Evolutionary conservation across 2,329 filamentous ascomycete species (phyloP).

Genomic region (Paraconiothyrium brasiliense): DNA sequence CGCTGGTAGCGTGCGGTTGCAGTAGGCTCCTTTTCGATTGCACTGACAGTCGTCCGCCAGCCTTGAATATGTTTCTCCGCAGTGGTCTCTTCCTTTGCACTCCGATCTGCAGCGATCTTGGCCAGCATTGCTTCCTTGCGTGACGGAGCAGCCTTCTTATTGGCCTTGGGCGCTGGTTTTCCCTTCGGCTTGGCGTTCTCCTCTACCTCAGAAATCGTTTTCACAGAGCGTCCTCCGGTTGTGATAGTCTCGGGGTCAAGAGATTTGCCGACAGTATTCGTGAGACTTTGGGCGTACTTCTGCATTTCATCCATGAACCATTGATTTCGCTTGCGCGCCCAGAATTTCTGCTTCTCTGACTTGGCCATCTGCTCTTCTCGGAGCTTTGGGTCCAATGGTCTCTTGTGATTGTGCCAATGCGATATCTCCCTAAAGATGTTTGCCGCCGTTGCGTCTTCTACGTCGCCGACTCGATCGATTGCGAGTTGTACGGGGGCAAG

Average conservation of each 20-base stretch:
- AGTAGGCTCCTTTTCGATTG: constrained; percentile 58
- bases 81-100: constrained; percentile 53
- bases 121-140: constrained; percentile 57
- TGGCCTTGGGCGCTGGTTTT: constrained; percentile 24
- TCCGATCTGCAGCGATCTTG: constrained; percentile 53
- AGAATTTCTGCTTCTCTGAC: constrained; percentile 48
- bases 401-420: constrained; percentile 72
- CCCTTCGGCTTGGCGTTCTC: constrained; percentile 36
- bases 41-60: constrained; percentile 58
- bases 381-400: constrained; percentile 56
- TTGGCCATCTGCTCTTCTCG: constrained; percentile 37
- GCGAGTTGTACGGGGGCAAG: constrained; percentile 55
- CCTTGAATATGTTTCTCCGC: constrained; percentile 54
- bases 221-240: constrained; percentile 44
- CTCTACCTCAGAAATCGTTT: constrained; percentile 25
- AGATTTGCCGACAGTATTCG: constrained; percentile 68
- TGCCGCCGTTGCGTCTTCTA: constrained; percentile 44
- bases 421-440: constrained; percentile 59
- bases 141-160: constrained; percentile 45
- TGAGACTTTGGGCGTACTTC: constrained; percentile 75
- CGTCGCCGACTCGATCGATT: constrained; percentile 44
- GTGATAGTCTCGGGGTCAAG: constrained; percentile 73
- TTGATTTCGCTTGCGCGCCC: constrained; percentile 64
- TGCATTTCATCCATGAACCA: constrained; percentile 73
- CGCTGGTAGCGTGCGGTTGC: constrained; percentile 59